Percentiles rank a stretch among this genome's conserved stretches.
Conservation (phyloP, 2,329 filamentous ascomycete genomes). For the Sporothrix globosa region DNA sequence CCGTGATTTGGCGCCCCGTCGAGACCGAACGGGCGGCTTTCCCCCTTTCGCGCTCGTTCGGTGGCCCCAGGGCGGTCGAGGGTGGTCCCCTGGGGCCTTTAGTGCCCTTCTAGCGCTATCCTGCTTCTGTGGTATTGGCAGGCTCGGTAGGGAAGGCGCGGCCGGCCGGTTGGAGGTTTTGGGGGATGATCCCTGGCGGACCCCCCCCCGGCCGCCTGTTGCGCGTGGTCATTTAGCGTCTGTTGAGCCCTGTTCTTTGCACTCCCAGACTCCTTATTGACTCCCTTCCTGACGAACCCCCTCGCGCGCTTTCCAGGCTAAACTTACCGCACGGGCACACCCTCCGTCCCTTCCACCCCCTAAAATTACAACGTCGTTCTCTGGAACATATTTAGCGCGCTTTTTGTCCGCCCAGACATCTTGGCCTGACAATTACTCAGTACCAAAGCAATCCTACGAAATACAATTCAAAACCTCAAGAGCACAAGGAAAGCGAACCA, state of each 20-base stretch:
- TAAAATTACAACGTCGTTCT: constrained; percentile 10
- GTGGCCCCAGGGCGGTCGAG: constrained; percentile 23
- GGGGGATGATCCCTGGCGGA: constrained; percentile 14
- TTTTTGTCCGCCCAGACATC: background rate
- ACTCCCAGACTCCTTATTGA: background rate
- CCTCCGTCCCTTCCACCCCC: background rate
- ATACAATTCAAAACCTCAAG: too few relatives aligned
- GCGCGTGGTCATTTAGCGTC: background rate
- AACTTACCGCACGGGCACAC: background rate
- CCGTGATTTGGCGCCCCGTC: constrained; percentile 35
- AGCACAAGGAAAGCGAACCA: background rate
- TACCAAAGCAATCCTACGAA: too few relatives aligned
- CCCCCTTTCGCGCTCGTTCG: constrained; percentile 33
- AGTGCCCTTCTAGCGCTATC: constrained; percentile 29
- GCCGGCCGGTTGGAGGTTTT: constrained; percentile 10
- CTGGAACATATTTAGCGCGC: constrained; percentile 5
- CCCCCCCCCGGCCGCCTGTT: background rate
- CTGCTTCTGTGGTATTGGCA: constrained; percentile 3
- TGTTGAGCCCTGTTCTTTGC: background rate
- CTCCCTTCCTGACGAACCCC: too few relatives aligned
- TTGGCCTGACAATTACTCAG: background rate
- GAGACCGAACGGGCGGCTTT: constrained; percentile 35
- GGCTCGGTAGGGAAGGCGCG: constrained; percentile 12
- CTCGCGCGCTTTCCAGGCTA: background rate
- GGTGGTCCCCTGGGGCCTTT: constrained; percentile 6